Evolutionary conservation across 1,139 yeast species (phyloP).

Genomic region (Williopsis jadinii): DNA sequence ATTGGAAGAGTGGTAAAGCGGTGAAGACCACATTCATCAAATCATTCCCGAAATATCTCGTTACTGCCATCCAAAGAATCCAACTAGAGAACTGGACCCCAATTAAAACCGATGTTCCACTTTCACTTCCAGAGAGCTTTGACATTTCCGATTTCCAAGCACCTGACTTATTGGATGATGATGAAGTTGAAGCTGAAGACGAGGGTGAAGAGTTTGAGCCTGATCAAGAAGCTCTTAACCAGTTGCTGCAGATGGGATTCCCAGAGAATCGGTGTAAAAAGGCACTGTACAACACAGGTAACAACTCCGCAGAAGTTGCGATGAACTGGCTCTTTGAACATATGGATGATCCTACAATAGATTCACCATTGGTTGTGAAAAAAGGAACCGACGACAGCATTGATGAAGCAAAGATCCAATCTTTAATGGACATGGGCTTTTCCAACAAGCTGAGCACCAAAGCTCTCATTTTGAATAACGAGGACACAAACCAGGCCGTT

Average conservation of each 20-base stretch:
- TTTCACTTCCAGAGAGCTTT: constrained; percentile 46
- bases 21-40: constrained; percentile 48
- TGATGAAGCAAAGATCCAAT: constrained; percentile 38
- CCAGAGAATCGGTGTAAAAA: constrained; percentile 56
- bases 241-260: constrained; percentile 82
- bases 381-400: constrained; percentile 3
- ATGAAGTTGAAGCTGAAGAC: constrained; percentile 36
- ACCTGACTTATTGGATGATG: constrained; percentile 27
- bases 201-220: constrained; percentile 41
- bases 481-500: constrained; percentile 68
- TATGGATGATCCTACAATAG: constrained; percentile 78
- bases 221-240: constrained; percentile 45
- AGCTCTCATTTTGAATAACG: constrained; percentile 53
- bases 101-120: constrained; percentile 68
- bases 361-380: constrained; percentile 31
- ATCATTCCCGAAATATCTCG: constrained; percentile 63
- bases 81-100: constrained; percentile 90
- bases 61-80: constrained; percentile 73
- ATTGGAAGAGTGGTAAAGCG: constrained; percentile 49
- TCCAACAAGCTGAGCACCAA: constrained; percentile 51
- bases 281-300: constrained; percentile 71
- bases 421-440: constrained; percentile 76
- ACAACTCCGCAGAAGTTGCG: constrained; percentile 63
- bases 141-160: constrained; percentile 32
- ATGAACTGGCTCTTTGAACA: constrained; percentile 90